Percentiles rank a stretch among this genome's conserved stretches.
phyloP scores from a whole-genome alignment of 2,329 filamentous ascomycete genomes.

The Aureobasidium leucospermi region DNA sequence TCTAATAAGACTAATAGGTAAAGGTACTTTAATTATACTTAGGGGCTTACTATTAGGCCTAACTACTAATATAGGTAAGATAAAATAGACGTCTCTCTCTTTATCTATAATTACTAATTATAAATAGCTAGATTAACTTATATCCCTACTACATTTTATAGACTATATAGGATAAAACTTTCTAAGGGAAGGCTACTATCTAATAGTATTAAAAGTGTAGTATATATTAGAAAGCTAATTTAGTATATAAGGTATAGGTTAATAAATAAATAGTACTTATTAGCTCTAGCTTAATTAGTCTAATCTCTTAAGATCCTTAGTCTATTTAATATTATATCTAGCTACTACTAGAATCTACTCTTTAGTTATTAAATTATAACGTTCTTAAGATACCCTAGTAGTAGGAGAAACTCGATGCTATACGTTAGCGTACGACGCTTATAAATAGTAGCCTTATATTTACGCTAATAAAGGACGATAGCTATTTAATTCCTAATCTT shows the following conservation, averaged over 20 bases:
- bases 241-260: no score
- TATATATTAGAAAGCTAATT: no score
- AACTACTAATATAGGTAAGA: constrained; percentile 17
- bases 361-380: constrained; percentile 14
- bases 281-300: constrained; percentile 17
- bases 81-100: background rate
- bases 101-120: background rate
- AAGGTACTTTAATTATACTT: constrained; percentile 19
- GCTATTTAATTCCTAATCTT: constrained; percentile 16
- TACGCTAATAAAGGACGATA: constrained; percentile 16
- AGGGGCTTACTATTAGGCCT: constrained; percentile 17
- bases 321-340: constrained; percentile 14
- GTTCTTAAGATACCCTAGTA: constrained; percentile 19
- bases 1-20: constrained; percentile 12
- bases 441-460: constrained; percentile 18
- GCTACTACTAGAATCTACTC: constrained; percentile 12
- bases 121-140: constrained; percentile 17
- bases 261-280: constrained; percentile 16
- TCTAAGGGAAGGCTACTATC: constrained; percentile 14
- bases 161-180: constrained; percentile 17
- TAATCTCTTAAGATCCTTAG: constrained; percentile 14
- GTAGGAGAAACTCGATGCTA: constrained; percentile 15
- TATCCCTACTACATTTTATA: constrained; percentile 19
- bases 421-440: constrained; percentile 4
- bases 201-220: constrained; percentile 16